These are phyloP conservation scores for Austropuccinia psidii DNA, from an alignment of 1,284 basidiomycete genomes.

Conservation along the genomic window DNA sequence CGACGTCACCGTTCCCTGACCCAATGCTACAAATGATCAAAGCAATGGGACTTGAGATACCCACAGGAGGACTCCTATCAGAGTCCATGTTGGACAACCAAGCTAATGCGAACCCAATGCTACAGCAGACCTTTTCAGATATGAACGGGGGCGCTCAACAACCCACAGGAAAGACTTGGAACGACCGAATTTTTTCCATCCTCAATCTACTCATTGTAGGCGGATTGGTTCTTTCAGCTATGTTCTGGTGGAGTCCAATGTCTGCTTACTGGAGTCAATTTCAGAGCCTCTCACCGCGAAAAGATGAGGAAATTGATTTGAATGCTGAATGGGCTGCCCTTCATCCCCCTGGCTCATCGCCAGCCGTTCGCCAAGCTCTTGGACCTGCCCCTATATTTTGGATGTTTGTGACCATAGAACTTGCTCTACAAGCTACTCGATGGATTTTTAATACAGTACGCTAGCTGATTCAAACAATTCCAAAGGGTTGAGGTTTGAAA, in stretches of 20 bases:
- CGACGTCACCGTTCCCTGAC: neutral
- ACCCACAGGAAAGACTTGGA: neutral
- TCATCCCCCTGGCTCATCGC: constrained; percentile 21
- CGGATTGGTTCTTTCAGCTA: neutral
- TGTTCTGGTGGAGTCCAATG: constrained; percentile 22
- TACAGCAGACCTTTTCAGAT: constrained; percentile 18
- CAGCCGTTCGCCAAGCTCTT: constrained; percentile 19
- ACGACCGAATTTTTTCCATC: constrained; percentile 19
- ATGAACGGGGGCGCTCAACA: constrained; percentile 4
- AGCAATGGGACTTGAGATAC: constrained; percentile 33
- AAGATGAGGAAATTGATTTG: neutral
- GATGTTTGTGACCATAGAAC: constrained; percentile 35
- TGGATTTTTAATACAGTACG: constrained; percentile 28
- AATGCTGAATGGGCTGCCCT: constrained; percentile 27
- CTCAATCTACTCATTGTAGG: constrained; percentile 6
- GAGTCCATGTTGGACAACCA: constrained; percentile 4
- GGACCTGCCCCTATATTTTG: constrained; percentile 32
- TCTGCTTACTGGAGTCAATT: constrained; percentile 10
- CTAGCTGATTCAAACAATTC: neutral
- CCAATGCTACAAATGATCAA: constrained; percentile 35
- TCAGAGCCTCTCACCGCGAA: neutral
- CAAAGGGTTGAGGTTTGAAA: neutral
- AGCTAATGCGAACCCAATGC: constrained; percentile 1
- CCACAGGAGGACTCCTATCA: neutral
- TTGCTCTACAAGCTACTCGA: constrained; percentile 20